Base-by-base conservation (phyloP, 495 filamentous ascomycete genomes). In the Lophium mytilinum region DNA sequence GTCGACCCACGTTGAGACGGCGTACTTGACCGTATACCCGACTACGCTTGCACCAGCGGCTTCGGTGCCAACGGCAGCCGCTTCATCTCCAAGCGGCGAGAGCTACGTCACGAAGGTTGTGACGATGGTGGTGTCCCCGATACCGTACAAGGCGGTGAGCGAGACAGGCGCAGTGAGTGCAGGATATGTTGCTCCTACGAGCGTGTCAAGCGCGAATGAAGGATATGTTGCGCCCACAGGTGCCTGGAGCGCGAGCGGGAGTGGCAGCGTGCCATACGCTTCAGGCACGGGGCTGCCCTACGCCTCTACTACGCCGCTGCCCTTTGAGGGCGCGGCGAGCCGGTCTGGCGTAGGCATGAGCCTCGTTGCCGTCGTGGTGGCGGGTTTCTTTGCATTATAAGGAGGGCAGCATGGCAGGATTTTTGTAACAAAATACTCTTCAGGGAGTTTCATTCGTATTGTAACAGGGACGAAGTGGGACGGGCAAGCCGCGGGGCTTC, bases 261-360 rank as follows among this genome's bases (percentile, higher is more conserved):
- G 17, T 14, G 17, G 12, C 6, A 48, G 45, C 10, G 45, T 18
- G 10, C 21, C 45, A 8, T 24, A 18, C 8, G 6, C 45, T 17
- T 41, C 39, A 17, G 17, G 39, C 39, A 41, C 11, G 39, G 11
- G 12, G 11, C 17, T 17, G 4, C 39, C 39, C 6, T 48, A 48
- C 21, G 33, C 17, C 17, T 24, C 45, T 9, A 9, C 45, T n/a
- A 11, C 45, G 17, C 45, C 45, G 14, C 6, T 24, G 18, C 15
- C 15, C 9, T 62, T 62, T 35, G 41, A 52, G 42, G 59, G 59
- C 24, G 54, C 59, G 15, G 55, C 54, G 41, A 58, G 49, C 35
- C 17, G 42, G 14, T n/a, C 52, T 14, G 40, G 55, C 12, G 50
- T 48, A 19, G 54, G 50, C 9, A 17, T 62, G 40, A 54, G 41